Evolutionary conservation across 768 basidiomycete species (phyloP).

Genomic region (Termitomyces sp.): DNA sequence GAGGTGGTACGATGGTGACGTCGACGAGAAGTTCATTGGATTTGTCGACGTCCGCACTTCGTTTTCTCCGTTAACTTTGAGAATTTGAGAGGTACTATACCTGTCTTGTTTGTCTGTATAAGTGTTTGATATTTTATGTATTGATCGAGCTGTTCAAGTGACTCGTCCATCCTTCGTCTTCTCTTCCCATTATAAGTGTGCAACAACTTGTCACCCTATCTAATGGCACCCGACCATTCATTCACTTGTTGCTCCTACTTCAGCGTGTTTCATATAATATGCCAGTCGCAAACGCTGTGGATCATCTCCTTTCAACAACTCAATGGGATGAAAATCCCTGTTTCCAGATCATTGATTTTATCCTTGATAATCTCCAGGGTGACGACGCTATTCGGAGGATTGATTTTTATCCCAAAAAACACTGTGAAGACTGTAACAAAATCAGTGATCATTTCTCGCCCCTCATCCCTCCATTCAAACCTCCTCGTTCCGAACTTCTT

Average conservation of each 20-base stretch:
- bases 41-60: constrained; percentile 12
- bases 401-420: no score
- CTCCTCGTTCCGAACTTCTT: no score
- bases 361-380: background rate
- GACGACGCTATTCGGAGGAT: background rate
- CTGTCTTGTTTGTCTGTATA: background rate
- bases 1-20: constrained; percentile 7
- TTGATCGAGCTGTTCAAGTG: background rate
- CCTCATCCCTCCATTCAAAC: no score
- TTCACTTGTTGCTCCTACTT: background rate
- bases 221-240: background rate
- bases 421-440: no score
- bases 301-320: background rate
- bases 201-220: no score
- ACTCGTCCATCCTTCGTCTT: background rate
- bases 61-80: constrained; percentile 8
- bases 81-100: background rate
- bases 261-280: background rate
- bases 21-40: background rate
- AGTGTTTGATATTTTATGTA: background rate
- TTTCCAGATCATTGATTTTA: background rate
- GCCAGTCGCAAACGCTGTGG: background rate
- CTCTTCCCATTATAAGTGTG: background rate
- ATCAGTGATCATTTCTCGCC: no score
- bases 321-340: background rate